A percentile compares a stretch with the other conserved stretches of the same genome.
phyloP scores from a whole-genome alignment of 2,329 filamentous ascomycete genomes.

The Aureobasidium melanogenum region DNA sequence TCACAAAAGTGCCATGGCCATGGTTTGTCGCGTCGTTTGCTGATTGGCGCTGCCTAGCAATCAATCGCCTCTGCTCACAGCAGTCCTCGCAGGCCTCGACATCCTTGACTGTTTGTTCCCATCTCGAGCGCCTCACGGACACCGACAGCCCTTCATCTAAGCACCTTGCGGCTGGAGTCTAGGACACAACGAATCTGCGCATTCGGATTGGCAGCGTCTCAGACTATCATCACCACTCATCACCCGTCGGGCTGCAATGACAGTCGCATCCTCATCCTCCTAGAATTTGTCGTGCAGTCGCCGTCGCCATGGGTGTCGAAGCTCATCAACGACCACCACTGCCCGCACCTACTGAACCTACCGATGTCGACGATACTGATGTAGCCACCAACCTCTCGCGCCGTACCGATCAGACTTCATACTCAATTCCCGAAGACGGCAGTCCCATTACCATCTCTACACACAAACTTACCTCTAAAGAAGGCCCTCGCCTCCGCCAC shows the following conservation, averaged over 20 bases:
- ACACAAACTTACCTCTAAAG: slow-evolving; percentile 42
- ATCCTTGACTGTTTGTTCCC: slow-evolving; percentile 3
- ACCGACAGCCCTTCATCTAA: background rate
- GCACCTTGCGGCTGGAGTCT: background rate
- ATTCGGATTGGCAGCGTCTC: slow-evolving; percentile 4
- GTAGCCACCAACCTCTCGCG: slow-evolving; percentile 60
- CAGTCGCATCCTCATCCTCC: background rate
- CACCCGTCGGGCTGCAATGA: slow-evolving; percentile 5
- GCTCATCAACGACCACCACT: slow-evolving; percentile 45
- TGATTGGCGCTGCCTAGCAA: slow-evolving; percentile 1
- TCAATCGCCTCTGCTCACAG: background rate
- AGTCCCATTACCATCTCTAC: slow-evolving; percentile 89
- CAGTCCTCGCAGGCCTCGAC: background rate
- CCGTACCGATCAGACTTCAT: slow-evolving; percentile 61
- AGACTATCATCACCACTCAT: background rate
- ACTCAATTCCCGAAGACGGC: slow-evolving; percentile 76
- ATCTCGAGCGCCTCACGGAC: background rate
- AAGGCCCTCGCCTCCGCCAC: slow-evolving; percentile 45
- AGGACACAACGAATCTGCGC: background rate
- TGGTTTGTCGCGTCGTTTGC: slow-evolving; percentile 2
- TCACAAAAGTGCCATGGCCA: background rate
- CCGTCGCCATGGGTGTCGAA: slow-evolving; percentile 10
- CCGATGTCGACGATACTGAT: slow-evolving; percentile 38
- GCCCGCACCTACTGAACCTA: slow-evolving; percentile 67
- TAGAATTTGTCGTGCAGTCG: background rate